These are phyloP conservation scores for Leccinum variicolor DNA, from an alignment of 768 basidiomycete genomes.

Conservation along the genomic window DNA sequence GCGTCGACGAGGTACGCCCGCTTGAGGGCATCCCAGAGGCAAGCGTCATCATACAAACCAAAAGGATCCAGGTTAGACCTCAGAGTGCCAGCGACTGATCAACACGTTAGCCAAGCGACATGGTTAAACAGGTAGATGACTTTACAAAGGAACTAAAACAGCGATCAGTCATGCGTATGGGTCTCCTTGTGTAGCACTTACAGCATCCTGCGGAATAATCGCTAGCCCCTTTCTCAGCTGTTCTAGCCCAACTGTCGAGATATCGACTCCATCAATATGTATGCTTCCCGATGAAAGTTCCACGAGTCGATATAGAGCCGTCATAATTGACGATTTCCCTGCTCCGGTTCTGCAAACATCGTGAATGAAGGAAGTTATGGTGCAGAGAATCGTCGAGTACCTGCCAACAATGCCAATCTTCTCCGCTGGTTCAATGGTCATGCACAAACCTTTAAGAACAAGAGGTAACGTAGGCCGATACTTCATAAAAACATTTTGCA, in stretches of 20 bases:
- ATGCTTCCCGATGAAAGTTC: conserved; percentile 77
- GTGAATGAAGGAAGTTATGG: neutral
- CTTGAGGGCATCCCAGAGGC: conserved; percentile 84
- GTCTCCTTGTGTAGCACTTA: conserved; percentile 3
- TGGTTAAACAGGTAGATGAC: neutral
- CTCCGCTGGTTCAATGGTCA: conserved; percentile 72
- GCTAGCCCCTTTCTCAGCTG: conserved; percentile 67
- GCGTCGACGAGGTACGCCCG: conserved; percentile 78
- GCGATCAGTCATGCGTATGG: neutral
- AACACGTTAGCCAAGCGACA: conserved; percentile 8
- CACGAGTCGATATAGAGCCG: conserved; percentile 80
- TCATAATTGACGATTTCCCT: conserved; percentile 89
- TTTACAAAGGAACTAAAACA: conserved; percentile 38
- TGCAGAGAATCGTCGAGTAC: conserved; percentile 20
- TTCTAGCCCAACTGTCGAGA: conserved; percentile 73
- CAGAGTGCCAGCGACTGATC: conserved; percentile 70
- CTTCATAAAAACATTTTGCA: conserved; percentile 72
- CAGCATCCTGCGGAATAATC: conserved; percentile 79
- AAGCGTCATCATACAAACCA: conserved; percentile 71
- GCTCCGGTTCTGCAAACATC: conserved; percentile 62
- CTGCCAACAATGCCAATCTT: conserved; percentile 90
- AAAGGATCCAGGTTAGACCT: conserved; percentile 91
- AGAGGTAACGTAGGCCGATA: conserved; percentile 88
- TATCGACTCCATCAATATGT: conserved; percentile 77
- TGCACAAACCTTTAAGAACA: conserved; percentile 78